Percentiles rank a stretch among this genome's conserved stretches.
Evolutionary conservation across 768 basidiomycete genomes (phyloP).

Genomic region (Suillus sp.): DNA sequence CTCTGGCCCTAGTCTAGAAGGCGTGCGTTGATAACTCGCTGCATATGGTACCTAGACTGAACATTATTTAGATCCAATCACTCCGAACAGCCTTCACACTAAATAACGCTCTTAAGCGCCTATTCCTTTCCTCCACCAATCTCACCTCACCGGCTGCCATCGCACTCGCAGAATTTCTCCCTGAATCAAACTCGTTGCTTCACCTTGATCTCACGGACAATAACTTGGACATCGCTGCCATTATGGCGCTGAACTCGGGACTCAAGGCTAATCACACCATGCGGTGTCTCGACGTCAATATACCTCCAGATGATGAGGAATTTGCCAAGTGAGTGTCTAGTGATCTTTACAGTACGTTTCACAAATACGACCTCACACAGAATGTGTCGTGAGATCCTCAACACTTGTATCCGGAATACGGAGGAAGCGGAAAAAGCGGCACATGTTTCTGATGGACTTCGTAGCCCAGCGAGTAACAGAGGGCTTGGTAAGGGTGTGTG

Average conservation of each 20-base stretch:
- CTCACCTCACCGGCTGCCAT: constrained; percentile 88
- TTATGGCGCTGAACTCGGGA: constrained; percentile 88
- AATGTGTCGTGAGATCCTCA: constrained; percentile 87
- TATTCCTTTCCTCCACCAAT: constrained; percentile 85
- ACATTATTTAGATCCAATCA: constrained; percentile 65
- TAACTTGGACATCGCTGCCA: constrained; percentile 82
- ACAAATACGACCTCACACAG: constrained; percentile 39
- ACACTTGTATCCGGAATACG: constrained; percentile 90
- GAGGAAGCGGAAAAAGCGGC: constrained; percentile 69
- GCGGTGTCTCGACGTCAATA: constrained; percentile 91
- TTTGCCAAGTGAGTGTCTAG: constrained; percentile 54
- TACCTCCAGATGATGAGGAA: constrained; percentile 82
- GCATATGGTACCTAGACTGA: background rate
- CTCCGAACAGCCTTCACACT: constrained; percentile 91
- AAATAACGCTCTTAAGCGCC: constrained; percentile 86
- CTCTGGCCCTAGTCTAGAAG: constrained; percentile 85
- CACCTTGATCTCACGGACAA: constrained; percentile 92
- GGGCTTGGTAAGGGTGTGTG: constrained; percentile 71
- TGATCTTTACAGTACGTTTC: background rate
- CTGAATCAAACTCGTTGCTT: constrained; percentile 82
- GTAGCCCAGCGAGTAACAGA: constrained; percentile 44
- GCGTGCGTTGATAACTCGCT: constrained; percentile 54
- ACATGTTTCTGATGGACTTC: constrained; percentile 23
- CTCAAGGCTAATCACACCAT: constrained; percentile 83
- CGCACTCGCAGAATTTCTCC: constrained; percentile 93